phyloP scores from a whole-genome alignment of 768 basidiomycete genomes.

The Mycena filopes region DNA sequence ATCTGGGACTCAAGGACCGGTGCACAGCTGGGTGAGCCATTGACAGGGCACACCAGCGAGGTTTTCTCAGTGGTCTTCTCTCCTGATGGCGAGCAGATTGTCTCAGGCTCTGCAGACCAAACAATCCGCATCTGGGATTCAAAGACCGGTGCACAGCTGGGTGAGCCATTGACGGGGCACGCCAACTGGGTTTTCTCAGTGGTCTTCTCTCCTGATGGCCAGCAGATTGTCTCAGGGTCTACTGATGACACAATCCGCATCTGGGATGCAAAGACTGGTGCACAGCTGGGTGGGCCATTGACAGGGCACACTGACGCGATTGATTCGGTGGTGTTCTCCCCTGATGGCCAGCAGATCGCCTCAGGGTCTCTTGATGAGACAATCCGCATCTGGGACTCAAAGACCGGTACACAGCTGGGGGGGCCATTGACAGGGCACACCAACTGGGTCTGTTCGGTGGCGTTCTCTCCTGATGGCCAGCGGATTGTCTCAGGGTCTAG shows the following conservation, averaged over 20 bases:
- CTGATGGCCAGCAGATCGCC: slow-evolving; percentile 1
- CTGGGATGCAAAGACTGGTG: slow-evolving; percentile 12
- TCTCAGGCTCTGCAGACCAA: slow-evolving; percentile 24
- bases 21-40: neutral
- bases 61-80: slow-evolving; percentile 14
- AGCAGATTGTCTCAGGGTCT: neutral
- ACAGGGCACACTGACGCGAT: slow-evolving; percentile 24
- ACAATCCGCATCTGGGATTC: neutral
- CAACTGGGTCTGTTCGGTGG: neutral
- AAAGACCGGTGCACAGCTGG: no score
- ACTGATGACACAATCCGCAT: neutral
- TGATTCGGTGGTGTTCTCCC: neutral
- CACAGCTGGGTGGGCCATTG: no score
- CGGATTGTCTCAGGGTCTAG: neutral
- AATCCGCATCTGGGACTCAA: slow-evolving; percentile 2
- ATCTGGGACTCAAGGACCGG: slow-evolving; percentile 21
- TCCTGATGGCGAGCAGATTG: slow-evolving; percentile 19
- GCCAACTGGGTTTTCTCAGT: neutral
- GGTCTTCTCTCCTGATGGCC: neutral
- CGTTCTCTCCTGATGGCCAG: neutral
- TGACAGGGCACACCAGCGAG: slow-evolving; percentile 21
- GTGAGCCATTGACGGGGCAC: no score
- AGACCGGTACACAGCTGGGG: no score
- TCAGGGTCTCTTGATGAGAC: neutral
- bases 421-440: no score